Conservation (phyloP, 1,284 basidiomycete genomes). For the Singerocomus rubriflavus region DNA sequence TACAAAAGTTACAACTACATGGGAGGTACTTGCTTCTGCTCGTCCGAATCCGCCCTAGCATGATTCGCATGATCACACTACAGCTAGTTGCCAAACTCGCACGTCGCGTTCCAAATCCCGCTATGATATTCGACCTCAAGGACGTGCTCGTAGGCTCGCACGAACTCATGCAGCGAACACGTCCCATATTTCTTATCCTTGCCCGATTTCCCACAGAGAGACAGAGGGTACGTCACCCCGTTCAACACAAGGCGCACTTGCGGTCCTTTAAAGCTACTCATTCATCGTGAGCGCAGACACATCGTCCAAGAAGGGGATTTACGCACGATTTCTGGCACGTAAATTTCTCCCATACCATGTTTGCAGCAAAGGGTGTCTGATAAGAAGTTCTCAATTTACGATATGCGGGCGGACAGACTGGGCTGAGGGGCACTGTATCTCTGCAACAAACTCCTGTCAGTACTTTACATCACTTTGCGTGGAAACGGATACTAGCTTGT, state of each 20-base stretch:
- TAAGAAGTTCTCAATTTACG: conserved; percentile 41
- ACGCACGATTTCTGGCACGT: conserved; percentile 38
- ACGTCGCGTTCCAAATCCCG: conserved; percentile 38
- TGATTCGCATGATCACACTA: too few species aligned
- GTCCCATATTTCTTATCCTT: conserved; percentile 37
- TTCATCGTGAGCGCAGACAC: not conserved
- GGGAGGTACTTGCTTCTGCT: too few species aligned
- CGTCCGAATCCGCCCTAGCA: too few species aligned
- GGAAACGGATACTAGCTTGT: conserved; percentile 29
- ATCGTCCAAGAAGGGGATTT: not conserved
- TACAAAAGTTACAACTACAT: too few species aligned
- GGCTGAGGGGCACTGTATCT: conserved; percentile 34
- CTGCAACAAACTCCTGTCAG: conserved; percentile 13
- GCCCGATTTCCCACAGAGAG: conserved; percentile 29
- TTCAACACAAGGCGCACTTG: conserved; percentile 47
- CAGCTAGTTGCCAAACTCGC: conserved; percentile 22
- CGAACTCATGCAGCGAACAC: conserved; percentile 40
- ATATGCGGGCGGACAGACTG: conserved; percentile 24
- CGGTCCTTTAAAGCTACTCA: conserved; percentile 22
- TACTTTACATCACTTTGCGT: too few species aligned
- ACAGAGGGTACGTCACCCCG: conserved; percentile 39
- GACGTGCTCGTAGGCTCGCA: conserved; percentile 31
- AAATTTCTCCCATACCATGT: conserved; percentile 48
- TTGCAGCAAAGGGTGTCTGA: conserved; percentile 45
- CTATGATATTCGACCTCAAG: conserved; percentile 32